Percentiles rank a stretch among this genome's conserved stretches.
Evolutionary conservation across 495 filamentous ascomycete species (phyloP).

Genomic region (Evernia prunastri): DNA sequence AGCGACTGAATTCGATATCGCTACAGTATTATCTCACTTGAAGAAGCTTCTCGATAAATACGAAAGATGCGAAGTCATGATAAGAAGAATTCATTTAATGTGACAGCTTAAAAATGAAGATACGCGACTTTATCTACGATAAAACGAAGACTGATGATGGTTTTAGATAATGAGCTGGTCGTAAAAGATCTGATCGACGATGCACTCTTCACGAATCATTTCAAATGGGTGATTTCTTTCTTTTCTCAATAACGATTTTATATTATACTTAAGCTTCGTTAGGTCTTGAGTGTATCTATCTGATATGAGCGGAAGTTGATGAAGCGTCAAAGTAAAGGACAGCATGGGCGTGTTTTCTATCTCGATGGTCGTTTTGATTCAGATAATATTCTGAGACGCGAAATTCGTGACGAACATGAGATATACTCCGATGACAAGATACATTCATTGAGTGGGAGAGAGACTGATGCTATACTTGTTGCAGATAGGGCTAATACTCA

Average conservation of each 20-base stretch:
- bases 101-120: constrained; percentile 30
- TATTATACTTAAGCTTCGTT: neutral
- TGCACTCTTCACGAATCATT: neutral
- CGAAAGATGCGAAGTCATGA: constrained; percentile 26
- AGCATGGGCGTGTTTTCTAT: neutral
- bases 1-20: constrained; percentile 27
- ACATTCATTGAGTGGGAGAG: neutral
- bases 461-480: neutral
- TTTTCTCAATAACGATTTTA: neutral
- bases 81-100: constrained; percentile 32
- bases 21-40: constrained; percentile 29
- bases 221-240: neutral
- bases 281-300: neutral
- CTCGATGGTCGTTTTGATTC: neutral
- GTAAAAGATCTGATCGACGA: neutral
- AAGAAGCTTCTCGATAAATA: constrained; percentile 33
- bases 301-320: neutral
- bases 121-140: neutral
- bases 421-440: neutral
- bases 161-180: neutral
- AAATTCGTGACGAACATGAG: neutral
- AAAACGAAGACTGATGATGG: neutral
- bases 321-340: neutral
- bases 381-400: neutral
- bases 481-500: neutral